Evolutionary conservation across 108 stramenopile species (phyloP), one percentile per base, ranked within the genome.

Genomic region (Fistulifera solaris): DNA sequence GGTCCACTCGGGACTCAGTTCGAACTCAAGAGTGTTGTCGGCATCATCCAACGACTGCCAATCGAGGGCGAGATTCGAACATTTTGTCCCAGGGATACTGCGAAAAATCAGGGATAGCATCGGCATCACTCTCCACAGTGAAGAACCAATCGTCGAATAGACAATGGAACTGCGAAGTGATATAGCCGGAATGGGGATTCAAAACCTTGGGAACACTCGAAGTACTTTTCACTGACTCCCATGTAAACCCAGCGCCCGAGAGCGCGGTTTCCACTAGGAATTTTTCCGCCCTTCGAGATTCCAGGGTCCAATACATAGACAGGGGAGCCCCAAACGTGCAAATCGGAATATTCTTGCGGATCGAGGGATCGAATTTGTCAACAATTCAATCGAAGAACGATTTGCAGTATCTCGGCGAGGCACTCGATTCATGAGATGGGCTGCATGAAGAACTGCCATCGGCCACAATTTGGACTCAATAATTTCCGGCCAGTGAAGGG

Each of bases 301-400:
- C 15, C 28, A 0, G 52, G 44, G 40, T 73, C 66, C 14, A 70
- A 27, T 0, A 72, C 55, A 21, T 58, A 72, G 13, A 54, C 47
- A 7, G 71, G 71, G 19, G 62, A 73, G 0, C 72, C 72, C 62
- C 62, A 73, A 0, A 73, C 72, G 52, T 68, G 66, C 26, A 17
- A 24, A 28, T 59, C 1, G 18, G 19, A n/a, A 39, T 59, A 38
- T 35, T 35, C 31, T 15, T 35, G 0, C n/a, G 17, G 10, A 10
- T 54, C 45, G 3, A 58, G 52, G 4, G 52, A 23, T 19, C 39
- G 54, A 38, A 21, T 40, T n/a, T 16, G 35, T 38, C n/a, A 40
- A 55, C 54, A 40, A 22, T 52, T 45, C 59, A 54, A 1, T 7
- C 2, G 70, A 63, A 14, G 59, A 8, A 15, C 48, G 59, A 24